phyloP scores from a whole-genome alignment of 2,329 filamentous ascomycete genomes.

The Penicillium occitanis region DNA sequence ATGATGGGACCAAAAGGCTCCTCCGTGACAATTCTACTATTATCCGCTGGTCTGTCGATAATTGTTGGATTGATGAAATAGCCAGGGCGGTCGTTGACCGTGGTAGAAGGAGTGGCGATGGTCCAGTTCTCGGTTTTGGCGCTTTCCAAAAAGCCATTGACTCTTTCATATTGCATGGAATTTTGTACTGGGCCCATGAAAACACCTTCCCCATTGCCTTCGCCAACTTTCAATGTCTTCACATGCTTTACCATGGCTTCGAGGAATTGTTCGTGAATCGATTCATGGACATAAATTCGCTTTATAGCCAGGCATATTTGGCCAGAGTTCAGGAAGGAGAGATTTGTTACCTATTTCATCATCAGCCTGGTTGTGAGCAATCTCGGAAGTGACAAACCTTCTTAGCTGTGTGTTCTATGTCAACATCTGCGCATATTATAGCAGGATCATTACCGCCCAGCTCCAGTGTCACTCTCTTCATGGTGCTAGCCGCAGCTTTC shows the following conservation, averaged over 20 bases:
- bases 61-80: slow-evolving; percentile 9
- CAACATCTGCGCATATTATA: slow-evolving; percentile 14
- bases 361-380: not conserved
- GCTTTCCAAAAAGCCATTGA: slow-evolving; percentile 54
- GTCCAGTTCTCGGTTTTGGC: not conserved
- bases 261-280: slow-evolving; percentile 58
- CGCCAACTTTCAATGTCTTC: slow-evolving; percentile 31
- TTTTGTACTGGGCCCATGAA: not conserved
- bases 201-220: not conserved
- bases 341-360: not conserved
- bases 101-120: not conserved
- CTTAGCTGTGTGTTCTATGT: not conserved
- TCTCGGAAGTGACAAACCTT: not conserved
- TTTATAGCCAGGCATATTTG: slow-evolving; percentile 57
- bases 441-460: slow-evolving; percentile 26
- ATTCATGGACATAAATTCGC: slow-evolving; percentile 61
- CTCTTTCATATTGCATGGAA: slow-evolving; percentile 61
- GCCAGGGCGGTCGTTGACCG: not conserved
- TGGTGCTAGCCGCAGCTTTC: slow-evolving; percentile 49
- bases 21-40: slow-evolving; percentile 2
- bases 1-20: slow-evolving; percentile 53
- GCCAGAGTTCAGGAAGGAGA: not conserved
- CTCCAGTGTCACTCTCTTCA: slow-evolving; percentile 57
- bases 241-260: slow-evolving; percentile 49
- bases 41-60: slow-evolving; percentile 8